Base-by-base conservation (phyloP, 306 rosid species). In the Arachis stenosperma region DNA sequence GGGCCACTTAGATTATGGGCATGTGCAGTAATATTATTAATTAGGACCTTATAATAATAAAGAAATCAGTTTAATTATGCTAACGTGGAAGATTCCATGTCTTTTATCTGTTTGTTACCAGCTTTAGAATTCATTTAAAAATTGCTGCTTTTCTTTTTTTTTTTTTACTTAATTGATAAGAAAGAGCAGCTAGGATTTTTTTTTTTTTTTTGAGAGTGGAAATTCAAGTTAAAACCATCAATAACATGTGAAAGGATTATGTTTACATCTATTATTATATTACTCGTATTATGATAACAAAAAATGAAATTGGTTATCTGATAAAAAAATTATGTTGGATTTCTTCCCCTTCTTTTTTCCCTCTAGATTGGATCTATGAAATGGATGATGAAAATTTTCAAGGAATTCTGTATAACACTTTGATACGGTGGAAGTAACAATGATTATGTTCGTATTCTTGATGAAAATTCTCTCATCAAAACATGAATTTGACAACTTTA, bases 1-100 rank as follows among this genome's bases (percentile, higher is more conserved):
- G 58, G 56, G 15, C 75, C 66, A 62, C 74, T 75, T 50, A 58
- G 75, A 66, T 81, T 42, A 53, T 59, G 62, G 51, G 40, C 75
- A 60, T 59, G 62, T 42, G 40, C 75, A 70, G 61, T 52, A 59
- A 60, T 52, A 40, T 59, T 50, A 29, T 5, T 7, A 40, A 4
- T 40, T 8, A 33, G 4, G 37, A 33, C 37, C 0, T 33, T 33
- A 3, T 33, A 33, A 33, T 33, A 33, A 33, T 2, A 4, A 33
- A 33, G 4, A 33, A 33, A 22, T 22, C 37, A 33, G 37, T 33
- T 33, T 33, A 33, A 33, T 33, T 33, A 33, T 1, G 37, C 37
- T 62, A 42, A 1, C 15, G 56, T 27, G 67, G 61, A 33, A 60
- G 62, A 61, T 46, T 68, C 37, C 29, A 37, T 53, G 53, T 56